Conservation (phyloP, 2,329 filamentous ascomycete genomes). For the Apiospora aurea region DNA sequence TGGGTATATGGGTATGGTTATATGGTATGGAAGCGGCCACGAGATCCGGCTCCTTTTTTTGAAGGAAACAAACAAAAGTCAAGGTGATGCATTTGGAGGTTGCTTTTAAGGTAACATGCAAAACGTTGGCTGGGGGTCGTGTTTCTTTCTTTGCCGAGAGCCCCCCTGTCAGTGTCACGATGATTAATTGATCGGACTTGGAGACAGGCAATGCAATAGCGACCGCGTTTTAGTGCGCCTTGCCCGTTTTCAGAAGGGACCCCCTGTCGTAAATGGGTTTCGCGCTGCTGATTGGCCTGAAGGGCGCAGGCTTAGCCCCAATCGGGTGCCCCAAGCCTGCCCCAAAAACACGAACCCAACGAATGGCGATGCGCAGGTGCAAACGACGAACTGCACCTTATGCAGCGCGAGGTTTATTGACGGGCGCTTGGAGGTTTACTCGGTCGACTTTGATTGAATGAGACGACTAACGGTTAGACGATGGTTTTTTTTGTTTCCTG, state of each 20-base stretch:
- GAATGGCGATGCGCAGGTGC: not conserved
- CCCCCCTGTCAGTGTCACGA: not conserved
- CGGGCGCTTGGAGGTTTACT: not conserved
- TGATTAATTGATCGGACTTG: not conserved
- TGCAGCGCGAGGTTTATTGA: constrained; percentile 12
- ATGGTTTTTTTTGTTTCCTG: not conserved
- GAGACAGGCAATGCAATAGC: not conserved
- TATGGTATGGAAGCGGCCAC: not conserved
- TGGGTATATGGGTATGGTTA: not conserved
- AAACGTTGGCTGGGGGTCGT: not conserved
- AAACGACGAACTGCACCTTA: constrained; percentile 1
- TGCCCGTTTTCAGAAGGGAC: constrained; percentile 10
- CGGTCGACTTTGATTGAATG: not conserved
- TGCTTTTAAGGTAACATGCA: not conserved
- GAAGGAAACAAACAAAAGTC: constrained; percentile 1
- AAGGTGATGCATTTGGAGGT: constrained; percentile 10
- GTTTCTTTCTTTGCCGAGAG: not conserved
- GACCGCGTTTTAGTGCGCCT: not conserved
- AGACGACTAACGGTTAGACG: not conserved
- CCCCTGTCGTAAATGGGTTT: not conserved
- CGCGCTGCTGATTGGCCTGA: not conserved
- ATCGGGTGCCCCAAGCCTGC: constrained; percentile 15
- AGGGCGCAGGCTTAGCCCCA: constrained; percentile 7
- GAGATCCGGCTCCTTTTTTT: not conserved
- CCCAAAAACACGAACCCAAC: not conserved